Base-by-base conservation (phyloP, 768 basidiomycete species). In the Tricholomella constricta region DNA sequence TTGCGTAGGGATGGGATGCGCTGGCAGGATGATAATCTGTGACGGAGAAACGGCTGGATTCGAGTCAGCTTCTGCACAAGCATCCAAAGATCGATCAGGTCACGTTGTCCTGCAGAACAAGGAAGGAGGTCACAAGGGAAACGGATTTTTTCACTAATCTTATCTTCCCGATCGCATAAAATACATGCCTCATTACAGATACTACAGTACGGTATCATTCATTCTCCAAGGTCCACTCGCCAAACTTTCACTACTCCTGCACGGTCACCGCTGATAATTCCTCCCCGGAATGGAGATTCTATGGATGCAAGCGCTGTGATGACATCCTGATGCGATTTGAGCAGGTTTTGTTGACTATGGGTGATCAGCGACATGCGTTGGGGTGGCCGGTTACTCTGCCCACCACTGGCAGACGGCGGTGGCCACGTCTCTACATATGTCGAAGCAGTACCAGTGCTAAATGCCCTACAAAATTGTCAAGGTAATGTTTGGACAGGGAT, bases 201-300 rank as follows among this genome's bases (percentile, higher is more conserved):
- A 43, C 50, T 51, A 43, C 14, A 26, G 26, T 27, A 10, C 36
- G 9, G 23, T 40, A 25, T 29, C 10, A 31, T 56, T 37, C 50
- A 71, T 27, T 81, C 80, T 4, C 74, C 67, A 40, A 72, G 63
- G 19, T 91, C 89, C 19, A 90, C 81, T 52, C 86, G 78, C 89
- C 89, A 98, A 0, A 97, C 89, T 68, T 97, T 98, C 58, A 98
- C 80, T 17, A 86, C 85, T 3, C 97, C 97, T 19, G 87, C 79
- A 42, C 92, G 79, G 67, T 98, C 96, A 2, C 90, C 96, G 57
- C 89, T 94, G n/a, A 98, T 82, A 41, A 97, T 81, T 1, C 93
- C 91, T 22, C 93, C 94, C 49, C 91, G 81, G 71, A 98, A 98
- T 1, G 96, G 94, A 1, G 94, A 88, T 58, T 97, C 93, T 48